Percentiles rank a stretch among this genome's conserved stretches.
phyloP scores from a whole-genome alignment of 108 stramenopile species.

The Hondaea fermentalgiana region DNA sequence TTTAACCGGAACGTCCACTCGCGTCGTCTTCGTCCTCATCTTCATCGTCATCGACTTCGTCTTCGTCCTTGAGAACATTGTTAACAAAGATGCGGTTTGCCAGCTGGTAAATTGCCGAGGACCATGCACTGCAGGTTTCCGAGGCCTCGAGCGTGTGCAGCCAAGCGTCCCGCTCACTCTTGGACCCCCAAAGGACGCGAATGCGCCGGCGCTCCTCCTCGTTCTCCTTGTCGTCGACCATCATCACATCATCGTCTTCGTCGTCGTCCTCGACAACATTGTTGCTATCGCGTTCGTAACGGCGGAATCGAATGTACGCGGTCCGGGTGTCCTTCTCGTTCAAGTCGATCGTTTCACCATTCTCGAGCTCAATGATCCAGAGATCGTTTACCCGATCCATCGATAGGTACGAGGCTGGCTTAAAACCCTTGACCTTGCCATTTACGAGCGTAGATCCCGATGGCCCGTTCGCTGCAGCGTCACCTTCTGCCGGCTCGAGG shows the following conservation, averaged over 20 bases:
- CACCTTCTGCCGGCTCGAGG: neutral
- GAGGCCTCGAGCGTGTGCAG: neutral
- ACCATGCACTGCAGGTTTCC: neutral
- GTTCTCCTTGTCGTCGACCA: neutral
- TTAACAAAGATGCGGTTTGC: constrained; percentile 4
- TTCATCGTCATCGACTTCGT: neutral
- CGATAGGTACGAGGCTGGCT: neutral
- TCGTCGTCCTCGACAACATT: neutral
- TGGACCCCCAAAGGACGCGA: neutral
- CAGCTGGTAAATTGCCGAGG: neutral
- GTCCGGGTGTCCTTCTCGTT: neutral
- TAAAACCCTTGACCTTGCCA: neutral
- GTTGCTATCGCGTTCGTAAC: neutral
- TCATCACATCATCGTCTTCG: neutral
- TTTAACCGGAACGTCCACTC: too few relatives aligned
- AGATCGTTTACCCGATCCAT: neutral
- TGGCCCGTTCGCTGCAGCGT: neutral
- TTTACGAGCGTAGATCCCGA: neutral
- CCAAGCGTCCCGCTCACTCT: constrained; percentile 7
- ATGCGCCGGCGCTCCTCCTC: neutral
- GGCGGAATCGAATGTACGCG: neutral
- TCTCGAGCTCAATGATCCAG: neutral
- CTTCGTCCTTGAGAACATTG: neutral
- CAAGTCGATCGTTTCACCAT: neutral
- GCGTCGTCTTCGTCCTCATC: neutral